Evolutionary conservation across 2,329 filamentous ascomycete species (phyloP).

Genomic region (Penicillium frequentans): DNA sequence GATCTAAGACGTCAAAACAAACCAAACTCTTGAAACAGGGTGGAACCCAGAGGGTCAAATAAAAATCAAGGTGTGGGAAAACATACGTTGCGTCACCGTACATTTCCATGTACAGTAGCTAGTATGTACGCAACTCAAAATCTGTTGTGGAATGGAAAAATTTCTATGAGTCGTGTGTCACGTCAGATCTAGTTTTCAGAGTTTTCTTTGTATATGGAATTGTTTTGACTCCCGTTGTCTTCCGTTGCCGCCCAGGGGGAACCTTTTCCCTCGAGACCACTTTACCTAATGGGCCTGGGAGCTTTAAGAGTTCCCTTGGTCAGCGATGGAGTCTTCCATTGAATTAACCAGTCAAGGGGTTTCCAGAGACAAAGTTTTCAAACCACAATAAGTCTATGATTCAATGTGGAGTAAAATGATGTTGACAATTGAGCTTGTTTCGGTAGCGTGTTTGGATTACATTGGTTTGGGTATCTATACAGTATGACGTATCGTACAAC

Average conservation of each 20-base stretch:
- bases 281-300: neutral
- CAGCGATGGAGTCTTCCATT: neutral
- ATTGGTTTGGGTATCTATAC: conserved; percentile 2
- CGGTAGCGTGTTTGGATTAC: neutral
- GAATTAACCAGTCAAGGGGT: neutral
- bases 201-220: neutral
- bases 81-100: neutral
- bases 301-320: neutral
- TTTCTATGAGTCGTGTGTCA: neutral
- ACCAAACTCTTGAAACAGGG: neutral
- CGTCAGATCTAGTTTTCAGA: neutral
- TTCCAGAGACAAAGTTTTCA: neutral
- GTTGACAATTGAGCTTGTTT: conserved; percentile 4
- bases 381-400: conserved; percentile 6
- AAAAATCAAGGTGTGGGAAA: neutral
- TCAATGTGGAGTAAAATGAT: conserved; percentile 6
- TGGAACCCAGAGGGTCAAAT: neutral
- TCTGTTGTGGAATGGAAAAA: neutral
- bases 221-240: conserved; percentile 7
- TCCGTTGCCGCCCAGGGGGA: neutral
- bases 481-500: conserved; percentile 2
- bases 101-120: no score
- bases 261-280: neutral
- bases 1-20: neutral
- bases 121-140: neutral